Base-by-base conservation (phyloP, 192 early-diverging fungal genomes). In the Phycomyces blakesleeanus region DNA sequence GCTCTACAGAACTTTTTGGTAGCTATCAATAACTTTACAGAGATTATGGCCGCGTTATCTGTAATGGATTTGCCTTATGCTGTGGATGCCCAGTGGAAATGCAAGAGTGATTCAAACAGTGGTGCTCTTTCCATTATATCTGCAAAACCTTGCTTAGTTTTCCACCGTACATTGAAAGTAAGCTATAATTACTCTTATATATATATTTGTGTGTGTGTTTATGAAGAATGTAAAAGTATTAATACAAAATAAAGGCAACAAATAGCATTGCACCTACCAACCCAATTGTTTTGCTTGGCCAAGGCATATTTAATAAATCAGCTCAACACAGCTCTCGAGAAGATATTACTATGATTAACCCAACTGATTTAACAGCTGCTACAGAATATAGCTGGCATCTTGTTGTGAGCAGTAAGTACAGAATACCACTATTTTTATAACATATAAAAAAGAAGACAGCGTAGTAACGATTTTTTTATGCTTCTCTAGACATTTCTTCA, bases 121-220 rank as follows among this genome's bases (percentile, higher is more conserved):
- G 29, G 25, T 21, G 29, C 47, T 20, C 14, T n/a, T 29, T 8
- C 38, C 5, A 59, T 72, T 20, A 51, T 55, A 5, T 74, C 78
- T 2, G 14, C 18, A 0, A 67, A 72, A 0, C 71, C 78, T 18
- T 73, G 73, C 0, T 61, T 80, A 38, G 71, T 80, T 1, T 80
- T 77, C 50, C 71, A 80, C 47, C 74, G 73, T 7, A 66, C 66
- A 4, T 68, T 67, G 29, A 69, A 75, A 59, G 76, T 76, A 73
- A 40, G 5, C 40, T 16, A 10, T 1, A 3, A 16, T 20, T 24
- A 0, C 10, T 47, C 18, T 3, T n/a, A 5, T 64, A 39, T 18
- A 21, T 37, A 39, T 39, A 54, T n/a, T n/a, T n/a, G n/a, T n/a
- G n/a, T n/a, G n/a, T n/a, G n/a, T n/a, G 12, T n/a, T 38, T 18